These are phyloP conservation scores for Peronospora destructor DNA, from an alignment of 352 stramenopile genomes.

Conservation along the genomic window DNA sequence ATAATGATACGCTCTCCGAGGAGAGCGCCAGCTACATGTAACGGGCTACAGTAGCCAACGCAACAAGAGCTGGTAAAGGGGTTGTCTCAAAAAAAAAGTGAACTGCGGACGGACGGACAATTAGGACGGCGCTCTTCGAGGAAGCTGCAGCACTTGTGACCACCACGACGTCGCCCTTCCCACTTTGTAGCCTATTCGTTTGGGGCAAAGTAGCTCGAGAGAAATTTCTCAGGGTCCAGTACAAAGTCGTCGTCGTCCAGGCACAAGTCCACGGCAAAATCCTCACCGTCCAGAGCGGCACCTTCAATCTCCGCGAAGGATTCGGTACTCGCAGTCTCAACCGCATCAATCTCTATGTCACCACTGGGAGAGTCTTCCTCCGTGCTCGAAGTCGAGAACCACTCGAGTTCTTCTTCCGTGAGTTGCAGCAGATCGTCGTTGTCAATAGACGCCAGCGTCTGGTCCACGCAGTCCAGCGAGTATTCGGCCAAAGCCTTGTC, in stretches of 20 bases:
- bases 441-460: constrained; percentile 63
- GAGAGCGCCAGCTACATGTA: constrained; percentile 13
- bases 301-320: constrained; percentile 27
- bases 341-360: constrained; percentile 6
- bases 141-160: constrained; percentile 42
- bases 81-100: constrained; percentile 26
- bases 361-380: constrained; percentile 10
- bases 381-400: constrained; percentile 53
- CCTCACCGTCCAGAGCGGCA: constrained; percentile 15
- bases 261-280: constrained; percentile 30
- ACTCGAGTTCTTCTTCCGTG: constrained; percentile 78
- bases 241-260: constrained; percentile 78
- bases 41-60: constrained; percentile 10
- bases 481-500: constrained; percentile 62
- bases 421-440: constrained; percentile 75
- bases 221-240: constrained; percentile 80
- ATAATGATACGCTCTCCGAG: constrained; percentile 34
- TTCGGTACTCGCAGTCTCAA: constrained; percentile 6
- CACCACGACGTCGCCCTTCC: constrained; percentile 29
- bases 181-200: constrained; percentile 25
- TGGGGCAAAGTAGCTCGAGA: constrained; percentile 77
- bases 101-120: constrained; percentile 29
- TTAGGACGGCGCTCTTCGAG: constrained; percentile 29
- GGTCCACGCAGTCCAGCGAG: constrained; percentile 50
- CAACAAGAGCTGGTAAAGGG: constrained; percentile 7